Percentiles rank a stretch among this genome's conserved stretches.
These are phyloP conservation scores for Phytopythium chamaehyphon DNA, from an alignment of 352 stramenopile genomes.

Conservation along the genomic window DNA sequence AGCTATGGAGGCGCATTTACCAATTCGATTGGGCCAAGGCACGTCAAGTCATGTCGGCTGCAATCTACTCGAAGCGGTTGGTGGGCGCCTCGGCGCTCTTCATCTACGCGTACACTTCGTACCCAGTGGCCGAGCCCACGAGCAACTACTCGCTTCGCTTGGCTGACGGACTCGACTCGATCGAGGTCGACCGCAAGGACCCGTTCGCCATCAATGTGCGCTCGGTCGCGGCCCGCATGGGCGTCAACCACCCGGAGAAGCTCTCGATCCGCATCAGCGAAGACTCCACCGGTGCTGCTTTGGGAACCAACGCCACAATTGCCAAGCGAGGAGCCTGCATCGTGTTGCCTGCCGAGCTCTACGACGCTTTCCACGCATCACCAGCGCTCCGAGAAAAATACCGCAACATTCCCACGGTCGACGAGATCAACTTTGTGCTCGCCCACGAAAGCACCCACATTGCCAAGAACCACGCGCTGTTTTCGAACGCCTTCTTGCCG, in stretches of 20 bases:
- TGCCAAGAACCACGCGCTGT: slow-evolving; percentile 73
- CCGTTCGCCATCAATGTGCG: slow-evolving; percentile 64
- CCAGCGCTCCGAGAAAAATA: slow-evolving; percentile 37
- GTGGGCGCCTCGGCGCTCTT: slow-evolving; percentile 20
- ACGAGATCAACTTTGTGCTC: slow-evolving; percentile 83
- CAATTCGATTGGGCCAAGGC: slow-evolving; percentile 4
- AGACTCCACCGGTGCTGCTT: slow-evolving; percentile 51
- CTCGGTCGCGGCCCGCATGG: slow-evolving; percentile 49
- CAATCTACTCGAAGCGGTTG: slow-evolving; percentile 27
- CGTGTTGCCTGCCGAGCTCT: slow-evolving; percentile 73
- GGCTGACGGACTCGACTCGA: slow-evolving; percentile 47
- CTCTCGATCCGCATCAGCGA: slow-evolving; percentile 67
- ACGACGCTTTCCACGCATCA: slow-evolving; percentile 71
- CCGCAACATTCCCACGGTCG: slow-evolving; percentile 43
- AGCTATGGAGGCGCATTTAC: background rate
- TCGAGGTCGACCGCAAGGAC: slow-evolving; percentile 49
- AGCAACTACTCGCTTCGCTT: slow-evolving; percentile 54
- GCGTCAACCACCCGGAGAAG: slow-evolving; percentile 61
- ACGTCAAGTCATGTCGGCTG: slow-evolving; percentile 19
- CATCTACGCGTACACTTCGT: slow-evolving; percentile 30
- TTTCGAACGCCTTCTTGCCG: slow-evolving; percentile 55
- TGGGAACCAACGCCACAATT: slow-evolving; percentile 65
- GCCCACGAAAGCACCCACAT: slow-evolving; percentile 82
- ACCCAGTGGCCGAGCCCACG: slow-evolving; percentile 56
- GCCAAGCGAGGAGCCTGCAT: slow-evolving; percentile 51